Evolutionary conservation across 495 filamentous ascomycete genomes (phyloP).

Genomic region (Viridothelium virens): DNA sequence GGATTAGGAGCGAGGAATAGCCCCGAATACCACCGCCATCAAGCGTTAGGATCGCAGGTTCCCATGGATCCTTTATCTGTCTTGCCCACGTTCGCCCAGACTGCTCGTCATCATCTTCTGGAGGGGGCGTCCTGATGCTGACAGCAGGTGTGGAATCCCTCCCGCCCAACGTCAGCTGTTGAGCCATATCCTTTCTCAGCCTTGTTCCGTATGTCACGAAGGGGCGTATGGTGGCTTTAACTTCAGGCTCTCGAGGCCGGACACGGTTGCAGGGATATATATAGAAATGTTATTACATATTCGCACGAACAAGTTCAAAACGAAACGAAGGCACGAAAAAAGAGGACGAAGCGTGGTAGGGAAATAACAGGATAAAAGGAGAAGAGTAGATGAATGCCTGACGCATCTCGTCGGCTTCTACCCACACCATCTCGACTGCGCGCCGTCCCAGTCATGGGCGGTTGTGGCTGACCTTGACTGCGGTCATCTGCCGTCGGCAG

Average conservation of each 20-base stretch:
- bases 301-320: no score
- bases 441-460: constrained; percentile 5
- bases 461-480: constrained; percentile 7
- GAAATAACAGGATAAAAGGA: background rate
- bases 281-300: background rate
- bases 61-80: constrained; percentile 26
- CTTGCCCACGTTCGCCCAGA: constrained; percentile 28
- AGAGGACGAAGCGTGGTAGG: no score
- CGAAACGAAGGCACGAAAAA: no score
- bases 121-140: background rate
- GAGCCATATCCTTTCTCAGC: background rate
- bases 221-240: background rate
- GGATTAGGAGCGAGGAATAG: constrained; percentile 37
- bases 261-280: background rate
- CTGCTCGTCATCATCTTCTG: constrained; percentile 20
- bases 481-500: background rate
- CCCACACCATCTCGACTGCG: background rate
- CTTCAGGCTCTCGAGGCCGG: background rate
- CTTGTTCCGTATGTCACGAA: background rate
- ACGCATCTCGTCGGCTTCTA: background rate
- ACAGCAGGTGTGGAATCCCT: constrained; percentile 11
- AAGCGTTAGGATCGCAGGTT: constrained; percentile 25
- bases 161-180: background rate
- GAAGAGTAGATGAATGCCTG: background rate
- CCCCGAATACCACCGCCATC: constrained; percentile 40